Evolutionary conservation across 1,284 basidiomycete genomes (phyloP), one percentile per base, ranked within the genome.

Genomic region (Pascua guehoae): DNA sequence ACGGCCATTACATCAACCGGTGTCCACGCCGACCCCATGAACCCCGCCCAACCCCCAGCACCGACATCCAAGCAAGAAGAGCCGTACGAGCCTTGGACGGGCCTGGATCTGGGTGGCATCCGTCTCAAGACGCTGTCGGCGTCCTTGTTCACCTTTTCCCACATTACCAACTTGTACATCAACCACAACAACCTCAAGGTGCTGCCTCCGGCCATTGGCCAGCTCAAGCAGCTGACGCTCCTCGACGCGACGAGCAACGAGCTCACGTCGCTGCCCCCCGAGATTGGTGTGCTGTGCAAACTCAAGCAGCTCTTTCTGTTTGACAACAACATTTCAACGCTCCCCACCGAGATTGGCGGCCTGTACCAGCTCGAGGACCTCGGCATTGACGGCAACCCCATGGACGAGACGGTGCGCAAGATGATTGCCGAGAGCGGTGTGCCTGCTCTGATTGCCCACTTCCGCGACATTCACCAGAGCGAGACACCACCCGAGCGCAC

Each of bases 21-120:
- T 18, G 36, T 32, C 15, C 37, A 8, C 44, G 67, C 65, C 57
- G 72, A 68, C 55, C 72, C 70, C 17, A 71, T 66, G 37, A 67
- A 66, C 49, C 67, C 68, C 15, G 62, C 64, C 39, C 63, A 68
- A 43, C 60, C 64, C 8, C 66, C 71, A 24, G 63, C 67, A 15
- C 66, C 66, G 5, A 64, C 60, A 45, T 67, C 61, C 37, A 68
- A 67, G 54, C 69, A 70, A 47, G 70, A 70, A 37, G 70, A 72
- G 46, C 62, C 67, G 45, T 66, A 67, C 41, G 72, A 78, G 58
- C 73, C 85, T 0, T 99, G 95, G 94, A 88, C 81, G 37, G 91
- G 91, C 12, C 81, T 99, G 57, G 95, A 99, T 78, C 92, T 99
- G 85, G 95, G 96, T 56, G 95, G 95, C 5, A 87, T 97, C 60